Evolutionary conservation across 768 basidiomycete genomes (phyloP), one percentile per base, ranked within the genome.

Genomic region (Pulveroboletus sp.): DNA sequence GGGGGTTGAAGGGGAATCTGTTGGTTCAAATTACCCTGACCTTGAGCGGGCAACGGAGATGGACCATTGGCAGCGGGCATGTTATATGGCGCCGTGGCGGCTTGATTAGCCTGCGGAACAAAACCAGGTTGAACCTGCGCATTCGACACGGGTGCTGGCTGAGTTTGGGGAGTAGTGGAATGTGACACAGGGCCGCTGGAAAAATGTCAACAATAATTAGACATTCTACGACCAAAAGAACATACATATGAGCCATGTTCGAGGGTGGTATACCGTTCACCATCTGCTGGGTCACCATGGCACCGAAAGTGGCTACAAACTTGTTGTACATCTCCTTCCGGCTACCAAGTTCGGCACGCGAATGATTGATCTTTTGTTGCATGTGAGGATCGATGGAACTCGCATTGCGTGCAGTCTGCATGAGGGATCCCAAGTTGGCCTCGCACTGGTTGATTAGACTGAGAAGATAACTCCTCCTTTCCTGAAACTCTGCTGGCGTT

Each of bases 241-340:
- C 73, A 44, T 60, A 77, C 75, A 72, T 53, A 32, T 70, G 68
- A 43, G 61, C 3, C 51, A 58, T 51, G 49, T 58, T 66, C 17
- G 55, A 43, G 17, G 58, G 53, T 14, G 62, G 29, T n/a, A 61
- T 57, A 10, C 51, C 37, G 29, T 59, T 64, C 11, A 45, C 47
- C 43, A 69, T 38, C 32, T 64, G 66, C 45, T 65, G 66, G 20
- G 55, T 40, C 40, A 58, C 32, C 20, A 57, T 40, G 13, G 57
- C 55, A 12, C 65, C 63, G 17, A 65, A 56, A 40, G 68, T 62
- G 20, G 58, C 44, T 6, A 69, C 43, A 36, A 80, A 59, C 49
- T 71, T 75, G 41, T 41, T 41, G 31, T 73, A 59, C 43, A 69
- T 43, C 0, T 80, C 78, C 64, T 70, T 76, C 53, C 69, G 69